Base-by-base conservation (phyloP, 75 land plant genomes). In the Selaginella tamariscina region DNA sequence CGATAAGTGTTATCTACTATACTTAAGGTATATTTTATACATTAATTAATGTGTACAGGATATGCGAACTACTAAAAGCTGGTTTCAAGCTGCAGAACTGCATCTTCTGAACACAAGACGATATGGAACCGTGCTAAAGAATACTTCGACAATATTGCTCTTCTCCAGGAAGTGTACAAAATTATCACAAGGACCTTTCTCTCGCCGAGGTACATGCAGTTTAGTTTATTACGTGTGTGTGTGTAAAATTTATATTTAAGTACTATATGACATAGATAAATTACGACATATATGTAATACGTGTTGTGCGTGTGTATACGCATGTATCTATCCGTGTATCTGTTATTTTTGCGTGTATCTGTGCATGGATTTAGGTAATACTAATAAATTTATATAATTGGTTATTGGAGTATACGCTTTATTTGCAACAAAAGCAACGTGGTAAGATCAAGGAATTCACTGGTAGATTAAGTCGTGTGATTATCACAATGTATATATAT, bases 341-440 rank as follows among this genome's bases (percentile, higher is more conserved):
- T n/a, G n/a, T n/a, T n/a, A n/a, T n/a, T n/a, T n/a, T n/a, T n/a
- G n/a, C n/a, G n/a, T n/a, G n/a, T n/a, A n/a, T n/a, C n/a, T n/a
- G n/a, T n/a, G n/a, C n/a, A n/a, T n/a, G n/a, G n/a, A n/a, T n/a
- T n/a, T n/a, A n/a, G n/a, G n/a, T n/a, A n/a, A n/a, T n/a, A n/a
- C n/a, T n/a, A n/a, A n/a, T n/a, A n/a, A n/a, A n/a, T n/a, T n/a
- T n/a, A n/a, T n/a, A n/a, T n/a, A n/a, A n/a, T n/a, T n/a, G n/a
- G n/a, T n/a, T n/a, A n/a, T n/a, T n/a, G n/a, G n/a, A n/a, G n/a
- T n/a, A n/a, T n/a, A n/a, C n/a, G n/a, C n/a, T n/a, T n/a, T n/a
- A n/a, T n/a, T n/a, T n/a, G n/a, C n/a, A n/a, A 57, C 85, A 78
- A 63, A 78, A 77, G 15, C 98, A 94, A 33, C 65, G 91, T 55